Evolutionary conservation across 1,284 basidiomycete genomes (phyloP), one percentile per base, ranked within the genome.

Genomic region (Leccinum subspadiceum): DNA sequence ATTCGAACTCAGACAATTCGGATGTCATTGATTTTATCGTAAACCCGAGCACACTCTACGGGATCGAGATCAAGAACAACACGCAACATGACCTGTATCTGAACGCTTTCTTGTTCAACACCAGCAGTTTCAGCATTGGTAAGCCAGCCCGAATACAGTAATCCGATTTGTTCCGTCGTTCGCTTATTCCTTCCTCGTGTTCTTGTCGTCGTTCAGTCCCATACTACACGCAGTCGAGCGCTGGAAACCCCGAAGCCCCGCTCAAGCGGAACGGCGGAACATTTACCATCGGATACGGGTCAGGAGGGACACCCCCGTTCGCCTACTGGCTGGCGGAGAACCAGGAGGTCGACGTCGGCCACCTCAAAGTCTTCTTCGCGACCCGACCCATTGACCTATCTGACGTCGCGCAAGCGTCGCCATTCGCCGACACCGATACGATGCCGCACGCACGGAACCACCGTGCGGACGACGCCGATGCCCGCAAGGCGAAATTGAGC

Each of bases 81-180:
- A 71, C 69, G 1, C 8, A n/a, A 3, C 5, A 17, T 13, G 51
- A 71, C 12, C 22, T 69, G 1, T 71, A 68, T 20, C 9, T 65
- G 7, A 70, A 70, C 7, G 66, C 44, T 1, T 71, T 69, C 54
- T 26, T 68, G 33, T 71, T 69, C 22, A 71, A 70, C 12, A 59
- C 60, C 33, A 58, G 57, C 12, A 61, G 53, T 50, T 44, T 66
- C 26, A 60, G 58, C 20, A 68, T 69, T 39, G 49, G 68, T 67
- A n/a, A 49, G 60, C 4, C 12, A 5, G 7, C 9, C 8, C 22
- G 4, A n/a, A 15, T 15, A 7, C 22, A 26, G 17, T 20, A 20
- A 44, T 20, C 24, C n/a, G 15, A n/a, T 46, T 22, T 12, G 41
- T 10, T 44, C 41, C 41, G 9, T 44, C 10, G 10, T 44, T 17